These are phyloP conservation scores for Fusarium circinatum DNA, from an alignment of 2,329 filamentous ascomycete species.

Conservation along the genomic window DNA sequence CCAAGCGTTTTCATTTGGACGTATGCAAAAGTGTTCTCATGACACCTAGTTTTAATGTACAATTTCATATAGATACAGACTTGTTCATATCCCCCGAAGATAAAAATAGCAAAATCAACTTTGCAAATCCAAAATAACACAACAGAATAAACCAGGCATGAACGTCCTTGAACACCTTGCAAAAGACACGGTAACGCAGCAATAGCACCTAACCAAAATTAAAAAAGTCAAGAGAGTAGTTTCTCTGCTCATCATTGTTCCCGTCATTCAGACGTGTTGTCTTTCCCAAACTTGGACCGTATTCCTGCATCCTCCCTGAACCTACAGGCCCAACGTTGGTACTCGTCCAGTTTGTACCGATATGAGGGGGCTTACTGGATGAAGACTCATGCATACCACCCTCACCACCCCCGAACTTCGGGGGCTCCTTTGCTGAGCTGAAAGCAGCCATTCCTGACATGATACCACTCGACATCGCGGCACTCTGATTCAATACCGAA, in stretches of 20 bases:
- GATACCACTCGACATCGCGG: conserved; percentile 40
- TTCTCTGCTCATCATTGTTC: conserved; percentile 38
- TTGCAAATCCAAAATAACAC: not conserved
- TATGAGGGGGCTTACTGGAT: not conserved
- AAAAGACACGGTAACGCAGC: not conserved
- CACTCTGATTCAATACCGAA: conserved; percentile 42
- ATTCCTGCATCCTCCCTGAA: conserved; percentile 47
- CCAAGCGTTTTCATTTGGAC: not conserved
- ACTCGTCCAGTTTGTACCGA: conserved; percentile 29
- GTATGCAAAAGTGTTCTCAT: not conserved
- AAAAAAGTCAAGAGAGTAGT: conserved; percentile 55
- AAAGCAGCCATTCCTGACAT: conserved; percentile 36
- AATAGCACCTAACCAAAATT: conserved; percentile 41
- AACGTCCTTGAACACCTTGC: conserved; percentile 18
- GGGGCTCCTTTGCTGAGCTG: conserved; percentile 21
- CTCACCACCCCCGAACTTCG: not conserved
- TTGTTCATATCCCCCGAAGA: not conserved
- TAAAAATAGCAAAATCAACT: not conserved
- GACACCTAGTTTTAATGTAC: not conserved
- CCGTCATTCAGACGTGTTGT: conserved; percentile 28
- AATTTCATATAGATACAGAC: not conserved
- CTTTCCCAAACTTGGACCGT: conserved; percentile 47
- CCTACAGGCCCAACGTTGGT: conserved; percentile 30
- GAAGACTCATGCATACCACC: not conserved
- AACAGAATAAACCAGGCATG: not conserved